Base-by-base conservation (phyloP, 2,329 filamentous ascomycete species). In the Sclerotinia sclerotiorum region DNA sequence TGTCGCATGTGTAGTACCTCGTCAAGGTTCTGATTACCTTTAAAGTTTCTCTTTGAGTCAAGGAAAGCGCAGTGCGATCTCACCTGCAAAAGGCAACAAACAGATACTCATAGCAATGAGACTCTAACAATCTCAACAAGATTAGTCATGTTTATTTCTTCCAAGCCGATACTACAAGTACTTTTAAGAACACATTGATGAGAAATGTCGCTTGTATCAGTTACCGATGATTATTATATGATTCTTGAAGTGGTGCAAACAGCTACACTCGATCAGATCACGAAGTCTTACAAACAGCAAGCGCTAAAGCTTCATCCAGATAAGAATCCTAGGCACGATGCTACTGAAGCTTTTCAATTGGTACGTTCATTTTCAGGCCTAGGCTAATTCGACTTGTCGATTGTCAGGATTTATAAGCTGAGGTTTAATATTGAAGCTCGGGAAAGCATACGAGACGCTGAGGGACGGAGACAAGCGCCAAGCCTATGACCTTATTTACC, bases 291-390 rank as follows among this genome's bases (percentile, higher is more conserved):
- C 67, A 76, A 65, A 69, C 70, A 73, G n/a, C 72, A 79, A 58
- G 79, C 79, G 44, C 68, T 77, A 10, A 74, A 76, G 64, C 72
- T 79, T n/a, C 78, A 80, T 72, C 78, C 78, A 5, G 79, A 80
- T 69, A 69, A 74, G 11, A 79, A 79, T 69, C 7, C 67, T 5
- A 74, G 70, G 11, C 67, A 65, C 21, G 70, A 78, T 72, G 72
- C 78, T 61, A 80, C 77, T 29, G 69, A 75, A 72, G 73, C 73
- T 67, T 80, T 80, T 69, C 78, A 80, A 74, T 54, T 67, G 57
- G 79, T 79, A 74, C 66, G 76, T 74, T 15, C 58, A 69, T 61
- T 10, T 58, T 10, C 35, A 1, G 17, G 15, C n/a, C 5, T 13
- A 58, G 35, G 13, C 11, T 44, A 44, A n/a, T 58, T 27, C 19